A percentile compares a stretch with the other conserved stretches of the same genome.
These are phyloP conservation scores for Aspergillus fumigatus DNA, from an alignment of 2,329 filamentous ascomycete genomes.

Conservation along the genomic window DNA sequence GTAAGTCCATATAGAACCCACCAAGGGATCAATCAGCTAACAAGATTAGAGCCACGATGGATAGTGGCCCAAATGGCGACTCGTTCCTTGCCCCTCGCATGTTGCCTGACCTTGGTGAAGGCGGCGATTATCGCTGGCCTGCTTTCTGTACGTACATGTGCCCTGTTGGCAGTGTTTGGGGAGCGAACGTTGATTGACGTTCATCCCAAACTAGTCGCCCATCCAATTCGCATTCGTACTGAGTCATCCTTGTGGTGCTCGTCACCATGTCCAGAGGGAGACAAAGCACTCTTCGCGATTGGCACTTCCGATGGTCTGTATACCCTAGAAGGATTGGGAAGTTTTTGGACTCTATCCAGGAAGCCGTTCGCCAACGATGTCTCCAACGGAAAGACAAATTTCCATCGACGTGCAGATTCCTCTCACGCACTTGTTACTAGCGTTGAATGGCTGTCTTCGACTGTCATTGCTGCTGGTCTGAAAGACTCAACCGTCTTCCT, in stretches of 20 bases:
- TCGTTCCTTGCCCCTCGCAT: conserved; percentile 28
- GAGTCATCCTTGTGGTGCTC: conserved; percentile 34
- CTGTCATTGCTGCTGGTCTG: conserved; percentile 34
- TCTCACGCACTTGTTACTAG: conserved; percentile 27
- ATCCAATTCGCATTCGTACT: conserved; percentile 24
- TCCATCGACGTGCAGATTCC: conserved; percentile 17
- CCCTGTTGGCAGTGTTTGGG: not conserved
- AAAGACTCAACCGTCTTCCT: conserved; percentile 32
- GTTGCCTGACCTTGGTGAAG: conserved; percentile 29
- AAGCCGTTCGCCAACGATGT: conserved; percentile 20
- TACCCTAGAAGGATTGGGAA: conserved; percentile 25
- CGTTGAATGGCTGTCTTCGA: conserved; percentile 36
- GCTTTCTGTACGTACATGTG: conserved; percentile 21
- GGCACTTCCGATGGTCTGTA: conserved; percentile 36
- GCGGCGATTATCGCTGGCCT: conserved; percentile 30
- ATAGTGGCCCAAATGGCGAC: conserved; percentile 30
- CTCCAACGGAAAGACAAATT: conserved; percentile 9
- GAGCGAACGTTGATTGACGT: not conserved
- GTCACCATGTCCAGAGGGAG: conserved; percentile 28
- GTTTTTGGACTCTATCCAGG: conserved; percentile 27
- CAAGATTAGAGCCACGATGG: conserved; percentile 31
- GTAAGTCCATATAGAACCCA: conserved; percentile 14
- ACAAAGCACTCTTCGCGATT: conserved; percentile 31
- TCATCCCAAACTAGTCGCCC: conserved; percentile 15
- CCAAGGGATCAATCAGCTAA: conserved; percentile 9